Evolutionary conservation across 2,329 filamentous ascomycete species (phyloP), one percentile per base, ranked within the genome.

Genomic region (Phyllosticta ampelicida): DNA sequence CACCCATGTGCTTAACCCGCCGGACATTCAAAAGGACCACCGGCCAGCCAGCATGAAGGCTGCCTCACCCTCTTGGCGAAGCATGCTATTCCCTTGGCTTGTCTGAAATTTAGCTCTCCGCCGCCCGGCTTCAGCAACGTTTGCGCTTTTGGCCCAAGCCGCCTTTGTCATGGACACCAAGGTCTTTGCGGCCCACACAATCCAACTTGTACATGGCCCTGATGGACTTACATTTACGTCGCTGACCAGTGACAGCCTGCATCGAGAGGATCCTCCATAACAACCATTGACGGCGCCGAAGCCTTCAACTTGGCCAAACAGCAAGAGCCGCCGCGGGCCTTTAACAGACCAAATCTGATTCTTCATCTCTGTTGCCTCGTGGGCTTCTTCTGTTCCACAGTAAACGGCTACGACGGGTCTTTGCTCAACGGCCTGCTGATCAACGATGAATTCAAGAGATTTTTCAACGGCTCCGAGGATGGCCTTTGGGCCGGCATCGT

Each of bases 251-350:
- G 1, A n/a, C 6, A 44, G 36, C 36, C 36, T n/a, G 36, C 36
- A 16, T 44, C 48, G 48, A 51, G 11, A 11, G 48, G 48, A 51
- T 51, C 52, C n/a, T 51, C 56, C 44, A 36, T 75, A 63, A 78
- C 75, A 63, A 71, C 78, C 59, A 72, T 82, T 63, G 72, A 65
- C 21, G 80, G 80, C 61, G 77, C 76, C 62, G 78, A 80, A 62
- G 78, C 79, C 54, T 81, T 77, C 68, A 75, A 78, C 62, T 77
- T 82, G 67, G 80, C 81, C 20, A 73, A 78, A 67, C 65, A 80
- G 64, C 77, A 78, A 68, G 80, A 82, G 64, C 76, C 78, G 9
- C 74, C 77, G 1, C 56, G 30, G 2, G 52, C 55, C 5, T 65
- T 67, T 56, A 62, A 58, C 44, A 18, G 19, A 9, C 59, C 59